Conservation (phyloP, 2,329 filamentous ascomycete species). For the Diplodia seriata region DNA sequence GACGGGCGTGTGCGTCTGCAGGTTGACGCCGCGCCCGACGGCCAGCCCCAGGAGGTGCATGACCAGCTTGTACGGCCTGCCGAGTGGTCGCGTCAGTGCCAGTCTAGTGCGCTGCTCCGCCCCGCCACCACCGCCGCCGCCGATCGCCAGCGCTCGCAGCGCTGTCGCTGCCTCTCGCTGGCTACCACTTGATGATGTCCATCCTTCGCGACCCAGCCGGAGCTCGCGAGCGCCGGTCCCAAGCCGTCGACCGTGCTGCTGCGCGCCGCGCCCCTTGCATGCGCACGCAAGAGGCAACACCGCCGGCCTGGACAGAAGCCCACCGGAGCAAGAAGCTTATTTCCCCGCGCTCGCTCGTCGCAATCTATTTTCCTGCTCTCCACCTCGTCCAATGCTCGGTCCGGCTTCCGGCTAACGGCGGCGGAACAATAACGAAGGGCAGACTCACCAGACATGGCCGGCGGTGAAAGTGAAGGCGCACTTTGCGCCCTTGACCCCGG, state of each 20-base stretch:
- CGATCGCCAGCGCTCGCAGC: too few species aligned
- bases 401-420: too few species aligned
- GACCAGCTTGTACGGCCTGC: conserved; percentile 43
- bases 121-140: neutral
- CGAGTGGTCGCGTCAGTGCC: conserved; percentile 10
- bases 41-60: conserved; percentile 36
- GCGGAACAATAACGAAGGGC: too few species aligned
- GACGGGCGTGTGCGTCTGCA: conserved; percentile 41
- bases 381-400: too few species aligned
- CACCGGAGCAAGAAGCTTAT: conserved; percentile 22
- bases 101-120: conserved; percentile 6
- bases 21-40: conserved; percentile 37
- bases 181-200: neutral
- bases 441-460: conserved; percentile 27
- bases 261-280: too few species aligned
- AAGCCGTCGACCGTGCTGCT: too few species aligned
- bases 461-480: conserved; percentile 36
- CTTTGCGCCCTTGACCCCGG: conserved; percentile 37
- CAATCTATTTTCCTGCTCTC: conserved; percentile 2
- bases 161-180: neutral
- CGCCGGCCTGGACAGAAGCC: neutral
- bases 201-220: neutral
- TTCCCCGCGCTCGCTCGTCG: conserved; percentile 13
- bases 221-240: too few species aligned
- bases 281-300: neutral